Evolutionary conservation across 192 early-diverging fungal genomes (phyloP).

Genomic region (Coemansia sp.): DNA sequence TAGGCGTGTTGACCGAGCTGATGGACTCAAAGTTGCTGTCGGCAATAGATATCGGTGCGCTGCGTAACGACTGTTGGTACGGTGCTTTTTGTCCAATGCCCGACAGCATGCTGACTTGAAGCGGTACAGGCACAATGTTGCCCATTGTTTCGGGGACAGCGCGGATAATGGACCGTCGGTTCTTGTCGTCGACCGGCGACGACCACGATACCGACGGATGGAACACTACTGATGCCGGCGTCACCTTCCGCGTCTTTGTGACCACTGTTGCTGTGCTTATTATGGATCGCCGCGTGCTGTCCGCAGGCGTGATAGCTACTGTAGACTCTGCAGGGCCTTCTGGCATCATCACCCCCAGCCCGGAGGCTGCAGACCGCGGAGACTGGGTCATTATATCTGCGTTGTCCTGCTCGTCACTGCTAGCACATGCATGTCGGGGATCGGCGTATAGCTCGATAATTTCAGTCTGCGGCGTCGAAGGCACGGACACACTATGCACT

Average conservation of each 20-base stretch:
- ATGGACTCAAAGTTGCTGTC: conserved; percentile 29
- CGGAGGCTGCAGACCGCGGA: neutral
- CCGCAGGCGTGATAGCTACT: neutral
- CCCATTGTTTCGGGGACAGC: conserved; percentile 16
- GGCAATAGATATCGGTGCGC: conserved; percentile 15
- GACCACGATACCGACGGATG: conserved; percentile 21
- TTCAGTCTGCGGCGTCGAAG: neutral
- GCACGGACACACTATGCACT: neutral
- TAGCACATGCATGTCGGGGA: neutral
- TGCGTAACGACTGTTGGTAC: conserved; percentile 12
- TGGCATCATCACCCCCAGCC: conserved; percentile 8
- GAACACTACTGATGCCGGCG: conserved; percentile 10
- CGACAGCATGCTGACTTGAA: conserved; percentile 2
- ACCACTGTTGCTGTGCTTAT: conserved; percentile 2
- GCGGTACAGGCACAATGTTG: conserved; percentile 1
- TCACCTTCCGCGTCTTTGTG: conserved; percentile 4
- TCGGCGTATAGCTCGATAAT: neutral
- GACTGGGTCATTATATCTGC: neutral
- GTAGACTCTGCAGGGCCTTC: neutral
- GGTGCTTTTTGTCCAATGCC: neutral
- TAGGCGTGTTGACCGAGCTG: conserved; percentile 23
- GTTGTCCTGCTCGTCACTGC: neutral
- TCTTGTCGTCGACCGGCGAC: conserved; percentile 25
- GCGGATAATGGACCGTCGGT: conserved; percentile 13
- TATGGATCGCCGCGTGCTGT: neutral